Evolutionary conservation across 352 stramenopile genomes (phyloP).

Genomic region (Pythium oligandrum): DNA sequence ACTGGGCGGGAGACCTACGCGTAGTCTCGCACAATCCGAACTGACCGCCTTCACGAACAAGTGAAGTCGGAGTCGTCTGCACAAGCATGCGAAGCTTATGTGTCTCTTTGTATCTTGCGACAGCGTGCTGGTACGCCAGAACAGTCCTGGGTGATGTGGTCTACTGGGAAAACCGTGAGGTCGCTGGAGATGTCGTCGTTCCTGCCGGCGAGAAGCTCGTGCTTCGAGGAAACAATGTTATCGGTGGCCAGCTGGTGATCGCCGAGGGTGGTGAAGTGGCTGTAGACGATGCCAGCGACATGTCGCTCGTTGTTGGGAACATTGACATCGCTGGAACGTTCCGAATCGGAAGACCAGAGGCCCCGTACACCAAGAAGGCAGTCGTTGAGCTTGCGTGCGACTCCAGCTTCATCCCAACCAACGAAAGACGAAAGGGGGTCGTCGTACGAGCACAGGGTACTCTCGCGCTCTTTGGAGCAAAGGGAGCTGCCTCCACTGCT

Average conservation of each 20-base stretch:
- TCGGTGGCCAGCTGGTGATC: slow-evolving; percentile 22
- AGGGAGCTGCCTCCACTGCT: slow-evolving; percentile 16
- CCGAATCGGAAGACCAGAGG: slow-evolving; percentile 18
- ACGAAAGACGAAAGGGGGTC: slow-evolving; percentile 34
- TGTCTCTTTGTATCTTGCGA: too few species aligned
- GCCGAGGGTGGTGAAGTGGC: slow-evolving; percentile 12
- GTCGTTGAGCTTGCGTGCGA: slow-evolving; percentile 31
- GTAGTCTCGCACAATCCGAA: too few species aligned
- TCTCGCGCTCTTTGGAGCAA: slow-evolving; percentile 27
- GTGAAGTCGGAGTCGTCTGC: too few species aligned
- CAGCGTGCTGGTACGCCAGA: too few species aligned
- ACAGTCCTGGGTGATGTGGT: slow-evolving; percentile 6
- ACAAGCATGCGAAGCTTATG: too few species aligned
- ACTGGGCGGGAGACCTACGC: too few species aligned
- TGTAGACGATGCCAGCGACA: slow-evolving; percentile 17
- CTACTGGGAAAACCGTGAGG: slow-evolving; percentile 24
- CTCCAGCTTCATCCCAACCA: slow-evolving; percentile 11
- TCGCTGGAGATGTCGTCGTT: slow-evolving; percentile 18
- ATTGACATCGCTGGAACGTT: slow-evolving; percentile 29
- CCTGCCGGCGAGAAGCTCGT: slow-evolving; percentile 18
- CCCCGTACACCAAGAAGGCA: slow-evolving; percentile 29
- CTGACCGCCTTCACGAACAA: too few species aligned
- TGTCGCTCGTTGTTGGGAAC: slow-evolving; percentile 18
- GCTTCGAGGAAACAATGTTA: slow-evolving; percentile 23
- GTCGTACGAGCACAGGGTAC: slow-evolving; percentile 26